Evolutionary conservation across 2,329 filamentous ascomycete species (phyloP).

Genomic region (Venturia aucupariae): DNA sequence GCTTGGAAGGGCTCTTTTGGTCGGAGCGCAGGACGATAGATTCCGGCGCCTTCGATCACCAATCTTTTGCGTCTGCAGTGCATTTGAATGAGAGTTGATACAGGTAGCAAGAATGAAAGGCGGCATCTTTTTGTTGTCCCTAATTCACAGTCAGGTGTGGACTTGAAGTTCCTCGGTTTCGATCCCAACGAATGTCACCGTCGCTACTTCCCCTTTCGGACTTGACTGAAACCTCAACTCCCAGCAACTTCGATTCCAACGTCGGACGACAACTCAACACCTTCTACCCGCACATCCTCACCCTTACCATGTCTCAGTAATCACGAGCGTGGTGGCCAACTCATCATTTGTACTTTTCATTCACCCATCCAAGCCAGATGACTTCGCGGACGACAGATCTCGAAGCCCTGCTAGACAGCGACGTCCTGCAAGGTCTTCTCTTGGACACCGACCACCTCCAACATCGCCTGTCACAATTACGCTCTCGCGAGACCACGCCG

Average conservation of each 20-base stretch:
- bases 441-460: not conserved
- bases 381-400: not conserved
- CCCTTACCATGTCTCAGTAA: not conserved
- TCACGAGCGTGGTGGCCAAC: not conserved
- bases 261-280: not conserved
- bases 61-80: no score
- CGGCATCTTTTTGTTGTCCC: no score
- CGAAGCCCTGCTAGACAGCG: not conserved
- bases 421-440: not conserved
- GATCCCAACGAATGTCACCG: not conserved
- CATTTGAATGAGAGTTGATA: no score
- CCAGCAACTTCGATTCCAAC: not conserved
- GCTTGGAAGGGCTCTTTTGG: no score
- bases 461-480: not conserved
- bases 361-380: not conserved
- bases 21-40: no score
- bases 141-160: no score
- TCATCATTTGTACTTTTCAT: not conserved
- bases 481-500: not conserved
- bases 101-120: not conserved
- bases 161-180: not conserved
- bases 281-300: not conserved
- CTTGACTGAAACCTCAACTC: not conserved
- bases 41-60: no score
- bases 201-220: not conserved